phyloP scores from a whole-genome alignment of 2,329 filamentous ascomycete species.

The Trichoderma brevicompactum region DNA sequence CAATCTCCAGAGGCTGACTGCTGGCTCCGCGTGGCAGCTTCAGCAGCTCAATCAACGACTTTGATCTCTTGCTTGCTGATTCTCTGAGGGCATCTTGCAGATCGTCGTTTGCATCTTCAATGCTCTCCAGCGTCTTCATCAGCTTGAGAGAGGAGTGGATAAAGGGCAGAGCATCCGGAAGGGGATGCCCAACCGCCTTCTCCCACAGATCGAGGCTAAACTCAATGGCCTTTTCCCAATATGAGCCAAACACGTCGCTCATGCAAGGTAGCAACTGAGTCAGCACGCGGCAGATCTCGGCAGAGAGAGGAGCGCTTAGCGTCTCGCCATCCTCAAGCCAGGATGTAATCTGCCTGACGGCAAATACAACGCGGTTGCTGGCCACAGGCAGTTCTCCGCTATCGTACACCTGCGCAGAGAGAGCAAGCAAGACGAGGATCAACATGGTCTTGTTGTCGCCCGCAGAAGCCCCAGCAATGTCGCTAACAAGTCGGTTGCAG shows the following conservation, averaged over 20 bases:
- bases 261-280: slow-evolving; percentile 71
- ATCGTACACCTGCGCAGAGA: slow-evolving; percentile 57
- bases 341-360: slow-evolving; percentile 75
- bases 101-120: slow-evolving; percentile 83
- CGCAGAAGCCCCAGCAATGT: slow-evolving; percentile 56
- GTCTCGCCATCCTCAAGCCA: slow-evolving; percentile 64
- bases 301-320: slow-evolving; percentile 49
- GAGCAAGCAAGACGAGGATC: slow-evolving; percentile 59
- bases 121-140: slow-evolving; percentile 62
- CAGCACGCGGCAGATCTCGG: slow-evolving; percentile 61
- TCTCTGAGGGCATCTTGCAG: slow-evolving; percentile 73
- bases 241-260: slow-evolving; percentile 81
- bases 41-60: slow-evolving; percentile 66
- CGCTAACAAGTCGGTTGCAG: slow-evolving; percentile 64
- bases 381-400: slow-evolving; percentile 59
- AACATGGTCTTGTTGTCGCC: slow-evolving; percentile 51
- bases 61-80: slow-evolving; percentile 58
- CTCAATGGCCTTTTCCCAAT: slow-evolving; percentile 73
- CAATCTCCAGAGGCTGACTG: slow-evolving; percentile 72
- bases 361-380: slow-evolving; percentile 76
- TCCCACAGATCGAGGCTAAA: slow-evolving; percentile 64
- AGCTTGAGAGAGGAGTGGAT: slow-evolving; percentile 76
- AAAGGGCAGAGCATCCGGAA: slow-evolving; percentile 61
- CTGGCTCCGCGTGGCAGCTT: slow-evolving; percentile 52
- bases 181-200: slow-evolving; percentile 46